Conservation (phyloP, 1,284 basidiomycete species). For the Xerocomus minutiporus region DNA sequence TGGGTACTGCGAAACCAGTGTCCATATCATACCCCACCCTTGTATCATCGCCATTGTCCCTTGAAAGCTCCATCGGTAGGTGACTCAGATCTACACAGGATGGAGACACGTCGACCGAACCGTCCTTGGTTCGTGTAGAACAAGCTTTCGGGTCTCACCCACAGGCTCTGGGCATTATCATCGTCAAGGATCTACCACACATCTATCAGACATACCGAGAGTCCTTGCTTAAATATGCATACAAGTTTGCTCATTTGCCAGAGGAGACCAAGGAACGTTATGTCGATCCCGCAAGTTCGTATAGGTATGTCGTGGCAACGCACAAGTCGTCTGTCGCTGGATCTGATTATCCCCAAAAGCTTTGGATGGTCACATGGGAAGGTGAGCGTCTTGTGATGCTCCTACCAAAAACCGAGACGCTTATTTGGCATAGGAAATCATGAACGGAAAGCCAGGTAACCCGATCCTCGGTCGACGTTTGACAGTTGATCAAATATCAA, state of each 20-base stretch:
- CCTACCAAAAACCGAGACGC: neutral
- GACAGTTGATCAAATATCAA: slow-evolving; percentile 5
- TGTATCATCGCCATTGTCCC: slow-evolving; percentile 51
- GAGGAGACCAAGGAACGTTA: slow-evolving; percentile 64
- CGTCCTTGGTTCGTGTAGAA: slow-evolving; percentile 37
- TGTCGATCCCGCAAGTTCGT: slow-evolving; percentile 61
- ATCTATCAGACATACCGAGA: slow-evolving; percentile 62
- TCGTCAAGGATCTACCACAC: slow-evolving; percentile 75
- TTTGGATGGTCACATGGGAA: slow-evolving; percentile 96
- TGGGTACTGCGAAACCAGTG: slow-evolving; percentile 57
- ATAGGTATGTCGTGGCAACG: slow-evolving; percentile 48
- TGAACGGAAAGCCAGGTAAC: slow-evolving; percentile 84
- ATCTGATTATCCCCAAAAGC: slow-evolving; percentile 36
- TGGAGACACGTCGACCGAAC: neutral
- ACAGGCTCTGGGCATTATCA: slow-evolving; percentile 72
- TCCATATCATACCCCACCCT: slow-evolving; percentile 66
- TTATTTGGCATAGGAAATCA: slow-evolving; percentile 64
- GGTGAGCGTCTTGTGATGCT: slow-evolving; percentile 35
- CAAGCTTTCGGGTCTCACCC: slow-evolving; percentile 77
- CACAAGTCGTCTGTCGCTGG: neutral
- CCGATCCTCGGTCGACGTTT: neutral
- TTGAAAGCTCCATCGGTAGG: slow-evolving; percentile 61
- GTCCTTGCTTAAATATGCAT: slow-evolving; percentile 65
- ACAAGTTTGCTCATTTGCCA: slow-evolving; percentile 70
- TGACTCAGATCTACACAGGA: slow-evolving; percentile 1